Conservation (phyloP, 176 grass and related monocot genomes). For the Puya raimondii region DNA sequence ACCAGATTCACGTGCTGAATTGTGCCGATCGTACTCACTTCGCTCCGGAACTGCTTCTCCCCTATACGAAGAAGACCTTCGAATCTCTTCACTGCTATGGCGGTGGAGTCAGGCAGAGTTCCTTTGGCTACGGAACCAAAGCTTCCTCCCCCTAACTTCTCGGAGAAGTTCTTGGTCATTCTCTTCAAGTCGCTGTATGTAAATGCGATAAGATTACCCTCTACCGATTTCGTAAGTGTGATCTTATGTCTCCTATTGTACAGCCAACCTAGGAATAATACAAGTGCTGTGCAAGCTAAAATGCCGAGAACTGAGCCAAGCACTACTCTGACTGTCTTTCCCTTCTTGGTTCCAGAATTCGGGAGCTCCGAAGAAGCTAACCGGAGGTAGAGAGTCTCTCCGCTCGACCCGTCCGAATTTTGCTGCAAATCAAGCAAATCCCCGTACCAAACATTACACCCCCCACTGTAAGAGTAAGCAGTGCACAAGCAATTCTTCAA, state of each 20-base stretch:
- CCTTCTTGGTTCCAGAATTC: neutral
- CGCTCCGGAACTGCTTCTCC: slow-evolving; percentile 42
- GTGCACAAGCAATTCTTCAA: slow-evolving; percentile 36
- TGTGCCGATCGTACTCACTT: slow-evolving; percentile 38
- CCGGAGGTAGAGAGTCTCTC: slow-evolving; percentile 25
- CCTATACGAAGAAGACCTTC: slow-evolving; percentile 20
- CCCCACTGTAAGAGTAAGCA: slow-evolving; percentile 27
- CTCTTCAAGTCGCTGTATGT: slow-evolving; percentile 21
- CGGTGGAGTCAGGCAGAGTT: neutral
- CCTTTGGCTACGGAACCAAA: slow-evolving; percentile 52
- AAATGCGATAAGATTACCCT: slow-evolving; percentile 24
- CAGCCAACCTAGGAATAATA: slow-evolving; percentile 3
- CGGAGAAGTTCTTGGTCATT: slow-evolving; percentile 40
- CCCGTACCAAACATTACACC: slow-evolving; percentile 32
- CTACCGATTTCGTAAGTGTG: neutral
- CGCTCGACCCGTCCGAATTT: neutral
- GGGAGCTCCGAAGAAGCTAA: slow-evolving; percentile 24
- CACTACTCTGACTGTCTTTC: neutral
- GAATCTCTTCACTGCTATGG: slow-evolving; percentile 41
- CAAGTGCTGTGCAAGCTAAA: neutral
- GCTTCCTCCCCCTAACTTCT: slow-evolving; percentile 34
- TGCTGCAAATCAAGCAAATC: slow-evolving; percentile 23
- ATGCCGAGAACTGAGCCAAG: neutral
- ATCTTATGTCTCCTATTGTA: neutral
- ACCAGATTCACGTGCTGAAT: slow-evolving; percentile 50